Evolutionary conservation across 345 rosid genomes (phyloP), one percentile per base, ranked within the genome.

Genomic region (Angophora floribunda): DNA sequence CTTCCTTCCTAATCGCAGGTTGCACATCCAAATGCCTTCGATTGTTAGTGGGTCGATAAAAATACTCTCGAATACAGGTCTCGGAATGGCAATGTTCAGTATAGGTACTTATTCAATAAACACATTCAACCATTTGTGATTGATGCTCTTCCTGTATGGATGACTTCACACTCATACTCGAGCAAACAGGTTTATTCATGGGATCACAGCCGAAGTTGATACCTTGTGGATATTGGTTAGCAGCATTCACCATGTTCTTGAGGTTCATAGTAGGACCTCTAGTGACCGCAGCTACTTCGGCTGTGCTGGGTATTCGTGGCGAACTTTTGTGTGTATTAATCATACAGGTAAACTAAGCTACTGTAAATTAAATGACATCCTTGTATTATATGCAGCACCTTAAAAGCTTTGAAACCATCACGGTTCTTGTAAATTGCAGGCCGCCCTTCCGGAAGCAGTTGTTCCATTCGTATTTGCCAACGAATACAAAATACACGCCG

Each of bases 391-490:
- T 22, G 53, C 26, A 50, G 45, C 85, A 47, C 22, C 45, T 65
- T 26, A 49, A 26, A 82, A 15, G 67, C 28, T 53, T 44, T 9
- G 28, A 17, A 36, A 28, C 26, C 47, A 45, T 32, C 30, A 52
- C 12, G 19, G 88, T 57, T 61, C 52, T 8, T n/a, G 45, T 6
- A 59, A 7, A 78, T 65, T n/a, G 45, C 89, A 96, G 98, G 98
- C 97, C 41, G 94, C 97, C 88, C 98, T 96, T 85, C 95, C 98
- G 32, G 95, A 92, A 87, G 96, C 94, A 32, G 90, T 96, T 51
- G 94, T 94, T 53, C 97, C 97, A 26, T 96, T 95, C 75, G 96
- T 96, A 19, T 96, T 95, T 88, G 98, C 97, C 28, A 94, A 93
- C 87, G 94, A 96, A 88, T 95, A 95, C 85, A 93, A 92, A 61